Evolutionary conservation across 1,139 yeast genomes (phyloP), one percentile per base, ranked within the genome.

Genomic region (Yamadazyma friedrichii): DNA sequence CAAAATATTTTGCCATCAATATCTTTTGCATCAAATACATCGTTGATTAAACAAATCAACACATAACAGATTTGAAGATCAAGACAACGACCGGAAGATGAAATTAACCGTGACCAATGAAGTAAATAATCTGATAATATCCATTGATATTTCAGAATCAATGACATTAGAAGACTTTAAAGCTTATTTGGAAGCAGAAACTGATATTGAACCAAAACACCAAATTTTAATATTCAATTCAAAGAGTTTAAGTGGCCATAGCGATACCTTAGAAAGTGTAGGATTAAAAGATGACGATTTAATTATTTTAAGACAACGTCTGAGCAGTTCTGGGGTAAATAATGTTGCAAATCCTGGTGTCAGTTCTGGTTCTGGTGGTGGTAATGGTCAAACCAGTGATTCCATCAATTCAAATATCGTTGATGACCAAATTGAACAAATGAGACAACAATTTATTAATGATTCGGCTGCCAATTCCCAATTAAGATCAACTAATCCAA

Each of bases 131-230:
- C 60, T 55, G 32, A 55, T 68, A 17, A 49, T 69, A 15, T 47
- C 76, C 2, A 73, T 80, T 1, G 89, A 84, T 41, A 72, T 84
- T 3, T 79, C 89, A 2, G 77, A 68, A 1, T 84, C 84, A 15
- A 76, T 89, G 68, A 58, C 79, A 0, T 59, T 88, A 8, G 73
- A 61, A 11, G 96, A 89, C 58, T 76, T 91, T 52, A 74, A 79
- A 46, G 95, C 95, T 0, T 82, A 85, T 49, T 59, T 91, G 6
- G 88, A 83, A 49, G 82, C 88, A 2, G 96, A 89, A 54, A 76
- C 88, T 15, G 74, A 69, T 17, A 72, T 84, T 29, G 67, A 69
- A 6, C 67, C 78, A 3, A 47, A 51, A 0, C 53, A 64, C 16
- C 87, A 83, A 55, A 60, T 71, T 11, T 53, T 86, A 39, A 58